A percentile compares a stretch with the other conserved stretches of the same genome.
phyloP scores from a whole-genome alignment of 139 green algal genomes.

The Coelastrella sp. region DNA sequence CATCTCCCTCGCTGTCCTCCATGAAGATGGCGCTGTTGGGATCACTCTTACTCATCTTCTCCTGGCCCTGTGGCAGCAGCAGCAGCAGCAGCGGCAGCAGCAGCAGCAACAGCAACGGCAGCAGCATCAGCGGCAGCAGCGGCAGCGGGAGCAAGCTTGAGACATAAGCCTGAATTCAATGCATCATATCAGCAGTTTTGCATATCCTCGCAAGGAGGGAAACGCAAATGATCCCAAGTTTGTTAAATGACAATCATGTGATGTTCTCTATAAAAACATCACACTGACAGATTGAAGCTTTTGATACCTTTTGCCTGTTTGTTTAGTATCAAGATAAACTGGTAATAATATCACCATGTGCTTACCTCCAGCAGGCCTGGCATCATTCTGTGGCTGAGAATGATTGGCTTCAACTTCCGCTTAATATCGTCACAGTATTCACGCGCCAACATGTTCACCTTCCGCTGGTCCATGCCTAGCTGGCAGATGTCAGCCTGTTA shows the following conservation, averaged over 20 bases:
- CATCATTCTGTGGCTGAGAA: constrained; percentile 97
- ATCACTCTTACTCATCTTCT: constrained; percentile 99
- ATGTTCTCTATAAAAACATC: background rate
- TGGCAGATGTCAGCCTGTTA: constrained; percentile 98
- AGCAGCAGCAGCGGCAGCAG: background rate
- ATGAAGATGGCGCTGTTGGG: constrained; percentile 99
- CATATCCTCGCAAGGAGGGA: no score
- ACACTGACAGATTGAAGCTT: background rate
- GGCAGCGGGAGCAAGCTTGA: constrained; percentile 76
- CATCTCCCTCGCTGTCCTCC: constrained; percentile 93
- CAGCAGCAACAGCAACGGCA: constrained; percentile 19
- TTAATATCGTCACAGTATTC: constrained; percentile 91
- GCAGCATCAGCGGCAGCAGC: constrained; percentile 63
- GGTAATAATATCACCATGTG: no score
- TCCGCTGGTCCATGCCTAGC: constrained; percentile 98
- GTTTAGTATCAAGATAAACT: no score
- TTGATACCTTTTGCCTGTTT: no score
- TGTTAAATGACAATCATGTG: no score
- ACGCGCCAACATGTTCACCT: constrained; percentile 64
- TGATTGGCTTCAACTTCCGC: constrained; percentile 96
- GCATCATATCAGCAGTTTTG: no score
- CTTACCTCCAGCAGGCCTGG: constrained; percentile 86
- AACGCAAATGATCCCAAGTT: no score
- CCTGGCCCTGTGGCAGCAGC: constrained; percentile 84
- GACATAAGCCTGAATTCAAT: no score